Conservation (phyloP, 257 asterid genomes). For the Solanum sparsipilum region DNA sequence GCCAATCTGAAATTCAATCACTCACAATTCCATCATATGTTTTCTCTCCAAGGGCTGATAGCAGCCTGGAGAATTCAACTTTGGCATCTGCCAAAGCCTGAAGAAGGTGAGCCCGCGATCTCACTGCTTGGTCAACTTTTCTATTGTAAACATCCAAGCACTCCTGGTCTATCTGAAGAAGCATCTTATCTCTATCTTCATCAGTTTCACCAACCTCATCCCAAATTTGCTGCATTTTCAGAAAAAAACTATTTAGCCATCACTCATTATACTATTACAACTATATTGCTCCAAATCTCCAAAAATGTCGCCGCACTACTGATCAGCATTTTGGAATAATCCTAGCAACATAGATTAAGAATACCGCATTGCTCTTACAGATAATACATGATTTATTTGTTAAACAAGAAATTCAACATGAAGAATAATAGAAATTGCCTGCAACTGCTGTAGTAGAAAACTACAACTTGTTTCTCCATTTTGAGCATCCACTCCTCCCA, state of each 20-base stretch:
- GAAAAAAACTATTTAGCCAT: background rate
- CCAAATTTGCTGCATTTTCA: slow-evolving; percentile 67
- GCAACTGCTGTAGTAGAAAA: slow-evolving; percentile 75
- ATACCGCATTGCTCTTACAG: background rate
- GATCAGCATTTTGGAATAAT: background rate
- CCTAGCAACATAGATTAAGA: background rate
- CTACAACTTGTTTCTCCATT: slow-evolving; percentile 59
- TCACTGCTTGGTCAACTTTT: slow-evolving; percentile 84
- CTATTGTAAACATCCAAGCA: slow-evolving; percentile 85
- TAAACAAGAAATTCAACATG: background rate
- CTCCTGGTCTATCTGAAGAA: slow-evolving; percentile 76
- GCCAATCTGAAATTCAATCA: background rate
- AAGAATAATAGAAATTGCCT: slow-evolving; percentile 21
- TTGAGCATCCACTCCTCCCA: slow-evolving; percentile 58
- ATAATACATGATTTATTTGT: background rate
- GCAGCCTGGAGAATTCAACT: slow-evolving; percentile 71
- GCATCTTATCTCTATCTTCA: slow-evolving; percentile 66
- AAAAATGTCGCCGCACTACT: background rate
- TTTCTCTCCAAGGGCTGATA: slow-evolving; percentile 75
- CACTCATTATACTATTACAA: background rate
- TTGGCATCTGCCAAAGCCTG: slow-evolving; percentile 79
- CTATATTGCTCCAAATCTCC: background rate
- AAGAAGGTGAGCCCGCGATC: slow-evolving; percentile 63
- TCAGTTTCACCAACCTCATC: slow-evolving; percentile 90
- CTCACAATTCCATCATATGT: slow-evolving; percentile 60